Evolutionary conservation across 345 rosid species (phyloP), one percentile per base, ranked within the genome.

Genomic region (Linum tenue): DNA sequence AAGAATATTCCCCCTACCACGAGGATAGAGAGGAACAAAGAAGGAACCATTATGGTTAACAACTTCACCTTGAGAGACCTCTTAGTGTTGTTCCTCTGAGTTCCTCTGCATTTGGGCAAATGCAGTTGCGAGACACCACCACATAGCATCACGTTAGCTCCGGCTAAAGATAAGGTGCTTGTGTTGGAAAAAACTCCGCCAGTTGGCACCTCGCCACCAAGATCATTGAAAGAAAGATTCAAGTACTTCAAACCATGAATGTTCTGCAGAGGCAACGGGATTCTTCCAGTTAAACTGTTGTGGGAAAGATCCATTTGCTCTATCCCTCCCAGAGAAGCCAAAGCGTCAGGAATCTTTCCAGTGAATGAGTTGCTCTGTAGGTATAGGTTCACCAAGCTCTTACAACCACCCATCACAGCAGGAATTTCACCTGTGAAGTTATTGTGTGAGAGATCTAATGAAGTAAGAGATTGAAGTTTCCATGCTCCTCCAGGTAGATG

Each of bases 191-290:
- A 76, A 22, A 43, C 63, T 16, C 71, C 69, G 17, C 41, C 22
- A 3, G 17, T 1, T 39, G 73, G 70, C 2, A 76, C 69, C 8
- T 41, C 44, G 2, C 67, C 76, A 31, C 69, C 66, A 11, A 76
- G 59, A 11, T 64, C 55, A 60, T 77, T 73, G 53, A 12, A 73
- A 1, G 77, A 67, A 39, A 77, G 51, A 42, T 70, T 69, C 10
- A 77, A 61, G 35, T 7, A 37, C 39, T 39, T 6, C 8, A 70
- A 48, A 14, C 51, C 36, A 4, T 55, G 4, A 8, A 69, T 50
- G 11, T n/a, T 15, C 41, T 60, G 56, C 5, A 69, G 44, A 15
- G 38, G 62, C 5, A 5, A 42, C 8, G 70, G 80, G 55, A 77
- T 63, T 5, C 7, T 10, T 0, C 80, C 75, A 8, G 74, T 44